These are phyloP conservation scores for Candida loeiensis DNA, from an alignment of 805 yeast species.

Conservation along the genomic window DNA sequence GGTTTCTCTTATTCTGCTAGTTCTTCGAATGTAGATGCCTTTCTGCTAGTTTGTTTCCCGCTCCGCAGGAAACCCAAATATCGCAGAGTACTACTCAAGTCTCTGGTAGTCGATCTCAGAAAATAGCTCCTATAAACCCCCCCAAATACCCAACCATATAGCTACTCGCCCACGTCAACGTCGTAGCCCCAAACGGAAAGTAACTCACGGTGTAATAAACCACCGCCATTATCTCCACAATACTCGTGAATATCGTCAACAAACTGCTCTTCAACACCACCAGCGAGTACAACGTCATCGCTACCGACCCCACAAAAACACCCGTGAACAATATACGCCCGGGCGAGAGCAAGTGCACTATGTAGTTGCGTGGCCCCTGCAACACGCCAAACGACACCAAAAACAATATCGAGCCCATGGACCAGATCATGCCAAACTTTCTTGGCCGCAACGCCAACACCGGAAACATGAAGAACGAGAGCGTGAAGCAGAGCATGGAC, in stretches of 20 bases:
- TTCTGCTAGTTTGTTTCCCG: too few relatives aligned
- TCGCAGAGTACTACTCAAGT: too few relatives aligned
- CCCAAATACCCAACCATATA: conserved; percentile 43
- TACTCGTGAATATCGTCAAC: conserved; percentile 69
- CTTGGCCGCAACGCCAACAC: conserved; percentile 85
- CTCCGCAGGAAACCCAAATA: too few relatives aligned
- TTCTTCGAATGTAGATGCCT: too few relatives aligned
- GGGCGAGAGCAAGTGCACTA: conserved; percentile 67
- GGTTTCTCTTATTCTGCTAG: too few relatives aligned
- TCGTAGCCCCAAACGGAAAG: conserved; percentile 92
- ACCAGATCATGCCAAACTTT: conserved; percentile 88
- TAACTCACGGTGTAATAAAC: conserved; percentile 86
- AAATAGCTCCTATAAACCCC: conserved; percentile 45
- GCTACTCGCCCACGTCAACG: conserved; percentile 50
- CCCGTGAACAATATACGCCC: conserved; percentile 77
- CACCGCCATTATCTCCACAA: conserved; percentile 81
- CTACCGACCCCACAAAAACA: conserved; percentile 76
- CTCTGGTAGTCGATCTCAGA: conserved; percentile 3
- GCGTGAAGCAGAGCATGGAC: conserved; percentile 72
- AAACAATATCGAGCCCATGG: conserved; percentile 84
- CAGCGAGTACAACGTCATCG: conserved; percentile 75
- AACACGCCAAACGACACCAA: conserved; percentile 85
- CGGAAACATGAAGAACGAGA: conserved; percentile 84
- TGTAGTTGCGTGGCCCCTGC: conserved; percentile 87
- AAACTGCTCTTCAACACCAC: conserved; percentile 64